Evolutionary conservation across 352 stramenopile species (phyloP).

Genomic region (Phytophthora pluvialis): DNA sequence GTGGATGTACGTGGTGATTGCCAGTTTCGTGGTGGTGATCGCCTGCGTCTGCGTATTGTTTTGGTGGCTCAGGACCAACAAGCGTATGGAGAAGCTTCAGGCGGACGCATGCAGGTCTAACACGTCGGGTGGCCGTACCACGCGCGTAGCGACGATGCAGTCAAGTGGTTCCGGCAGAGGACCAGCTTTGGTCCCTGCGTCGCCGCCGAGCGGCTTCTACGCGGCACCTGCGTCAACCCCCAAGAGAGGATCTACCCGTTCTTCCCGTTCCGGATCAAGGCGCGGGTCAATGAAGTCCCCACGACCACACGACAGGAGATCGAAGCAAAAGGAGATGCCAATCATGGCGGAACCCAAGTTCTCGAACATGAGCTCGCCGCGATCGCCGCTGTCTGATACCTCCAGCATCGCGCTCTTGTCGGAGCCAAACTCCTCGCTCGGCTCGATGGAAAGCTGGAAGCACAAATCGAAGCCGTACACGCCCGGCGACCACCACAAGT

Average conservation of each 20-base stretch:
- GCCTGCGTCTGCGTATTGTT: slow-evolving; percentile 60
- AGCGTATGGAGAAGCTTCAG: slow-evolving; percentile 50
- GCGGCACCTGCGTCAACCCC: slow-evolving; percentile 9
- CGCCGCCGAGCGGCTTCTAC: slow-evolving; percentile 31
- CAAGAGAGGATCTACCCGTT: slow-evolving; percentile 26
- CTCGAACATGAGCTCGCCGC: slow-evolving; percentile 63
- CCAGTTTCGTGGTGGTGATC: slow-evolving; percentile 60
- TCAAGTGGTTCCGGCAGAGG: slow-evolving; percentile 27
- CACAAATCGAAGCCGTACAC: slow-evolving; percentile 33
- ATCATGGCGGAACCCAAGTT: slow-evolving; percentile 42
- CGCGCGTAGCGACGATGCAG: slow-evolving; percentile 34
- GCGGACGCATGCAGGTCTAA: slow-evolving; percentile 21
- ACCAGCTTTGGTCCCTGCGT: slow-evolving; percentile 35
- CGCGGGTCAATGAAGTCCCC: slow-evolving; percentile 22
- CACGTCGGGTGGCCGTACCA: slow-evolving; percentile 30
- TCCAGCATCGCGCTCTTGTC: slow-evolving; percentile 76
- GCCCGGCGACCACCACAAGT: slow-evolving; percentile 20
- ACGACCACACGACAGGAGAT: slow-evolving; percentile 27
- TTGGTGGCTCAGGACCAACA: slow-evolving; percentile 65
- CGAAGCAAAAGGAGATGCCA: slow-evolving; percentile 27
- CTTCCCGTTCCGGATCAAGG: slow-evolving; percentile 13
- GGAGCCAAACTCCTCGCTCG: slow-evolving; percentile 37
- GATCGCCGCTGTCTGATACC: slow-evolving; percentile 52
- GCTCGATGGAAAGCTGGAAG: slow-evolving; percentile 40
- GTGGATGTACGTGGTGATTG: slow-evolving; percentile 88